Base-by-base conservation (phyloP, 2,329 filamentous ascomycete genomes). In the Xylaria sp. region DNA sequence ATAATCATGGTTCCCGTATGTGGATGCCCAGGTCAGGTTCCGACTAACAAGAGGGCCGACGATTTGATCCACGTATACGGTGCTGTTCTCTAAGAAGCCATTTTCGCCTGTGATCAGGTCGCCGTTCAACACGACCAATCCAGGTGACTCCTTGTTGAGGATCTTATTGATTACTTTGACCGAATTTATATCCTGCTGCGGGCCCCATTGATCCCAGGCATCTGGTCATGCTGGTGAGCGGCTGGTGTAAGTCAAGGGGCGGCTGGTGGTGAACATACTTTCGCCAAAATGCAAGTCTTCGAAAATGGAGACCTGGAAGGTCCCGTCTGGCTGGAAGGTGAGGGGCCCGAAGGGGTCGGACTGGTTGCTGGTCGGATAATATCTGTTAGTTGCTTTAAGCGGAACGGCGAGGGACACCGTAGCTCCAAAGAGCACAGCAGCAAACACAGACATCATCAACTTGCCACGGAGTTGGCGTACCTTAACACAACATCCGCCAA, bases 281-380 rank as follows among this genome's bases (percentile, higher is more conserved):
- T 94, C 91, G 10, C 90, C 91, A 75, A 91, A 91, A 76, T 94
- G 91, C 8, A 93, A 79, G 73, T 94, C 91, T 33, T 88, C 86
- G 69, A 94, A 91, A 13, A 93, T 84, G 1, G 88, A 81, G 39
- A 88, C 80, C 61, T 86, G 83, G 72, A 88, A 87, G 0, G 80
- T 83, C 6, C 84, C 84, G 54, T 85, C 81, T 0, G 72, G 23
- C 9, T 76, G 77, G 71, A 87, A 86, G 10, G 70, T 75, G 10
- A 81, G 73, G 7, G 78, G 77, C 0, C 69, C 73, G 12, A 72
- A 72, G 23, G 67, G 13, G 41, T 64, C 36, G 25, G 69, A 69
- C 12, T 52, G 48, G 39, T 70, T 73, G 57, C 71, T 73, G 12
- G 15, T 10, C 28, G 28, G 56, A 36, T 55, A 55, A 12, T 2